phyloP scores from a whole-genome alignment of 2,329 filamentous ascomycete species.

The Sporothrix phasma region DNA sequence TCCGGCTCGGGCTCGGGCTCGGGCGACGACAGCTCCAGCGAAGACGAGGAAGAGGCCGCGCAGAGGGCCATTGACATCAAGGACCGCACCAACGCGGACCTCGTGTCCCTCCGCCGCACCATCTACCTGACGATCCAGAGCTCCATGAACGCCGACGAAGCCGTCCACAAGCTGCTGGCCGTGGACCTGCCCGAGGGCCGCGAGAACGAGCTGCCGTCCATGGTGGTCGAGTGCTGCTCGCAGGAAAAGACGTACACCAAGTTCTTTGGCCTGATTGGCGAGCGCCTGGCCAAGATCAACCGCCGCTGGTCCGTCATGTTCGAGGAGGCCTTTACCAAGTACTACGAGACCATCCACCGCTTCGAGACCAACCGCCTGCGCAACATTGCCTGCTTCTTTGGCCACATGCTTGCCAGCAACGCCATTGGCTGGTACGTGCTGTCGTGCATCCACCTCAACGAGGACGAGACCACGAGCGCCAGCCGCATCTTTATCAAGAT shows the following conservation, averaged over 20 bases:
- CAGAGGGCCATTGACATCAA: constrained; percentile 88
- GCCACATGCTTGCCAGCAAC: constrained; percentile 78
- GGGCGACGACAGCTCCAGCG: constrained; percentile 45
- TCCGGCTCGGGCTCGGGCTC: constrained; percentile 37
- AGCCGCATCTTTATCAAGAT: constrained; percentile 99
- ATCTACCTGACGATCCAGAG: constrained; percentile 99
- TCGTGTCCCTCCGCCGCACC: constrained; percentile 84
- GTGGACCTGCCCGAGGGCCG: constrained; percentile 78
- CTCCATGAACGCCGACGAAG: constrained; percentile 91
- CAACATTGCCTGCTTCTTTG: constrained; percentile 92
- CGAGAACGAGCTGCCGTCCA: constrained; percentile 84
- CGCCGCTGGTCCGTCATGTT: constrained; percentile 90
- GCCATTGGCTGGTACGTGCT: constrained; percentile 89
- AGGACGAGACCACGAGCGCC: constrained; percentile 93
- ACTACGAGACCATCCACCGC: constrained; percentile 95
- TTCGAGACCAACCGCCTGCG: constrained; percentile 92
- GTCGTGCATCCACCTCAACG: constrained; percentile 76
- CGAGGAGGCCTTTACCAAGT: constrained; percentile 78
- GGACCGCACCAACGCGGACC: constrained; percentile 90
- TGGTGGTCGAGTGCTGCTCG: constrained; percentile 94
- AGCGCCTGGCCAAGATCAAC: constrained; percentile 93
- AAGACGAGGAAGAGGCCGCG: constrained; percentile 63
- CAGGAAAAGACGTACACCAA: constrained; percentile 97
- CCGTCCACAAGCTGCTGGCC: constrained; percentile 93
- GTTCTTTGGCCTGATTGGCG: constrained; percentile 89